Base-by-base conservation (phyloP, 1,139 yeast species). In the Yamadazyma pseudoaaseri region DNA sequence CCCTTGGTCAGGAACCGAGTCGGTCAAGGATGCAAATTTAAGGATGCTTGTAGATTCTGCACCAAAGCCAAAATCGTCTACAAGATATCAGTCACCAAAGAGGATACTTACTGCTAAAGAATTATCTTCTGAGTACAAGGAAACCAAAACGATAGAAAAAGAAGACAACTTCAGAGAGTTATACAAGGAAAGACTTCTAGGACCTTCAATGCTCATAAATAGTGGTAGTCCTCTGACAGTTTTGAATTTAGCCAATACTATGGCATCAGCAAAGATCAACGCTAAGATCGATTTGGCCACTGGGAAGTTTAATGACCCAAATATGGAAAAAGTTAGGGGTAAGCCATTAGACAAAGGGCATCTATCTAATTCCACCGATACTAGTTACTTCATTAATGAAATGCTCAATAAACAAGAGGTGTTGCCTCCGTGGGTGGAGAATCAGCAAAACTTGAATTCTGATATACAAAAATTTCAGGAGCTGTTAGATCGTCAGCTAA, bases 371-470 rank as follows among this genome's bases (percentile, higher is more conserved):
- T 52, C 70, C 26, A 57, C 64, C 6, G 71, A 68, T 41, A 49
- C 70, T 4, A 62, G 59, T 38, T 70, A 65, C 43, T 70, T 70
- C 41, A 56, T 70, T 57, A 69, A 66, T 45, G 69, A 67, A 42
- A 81, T 87, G 31, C 61, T 87, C 39, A 80, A 76, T 44, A 74
- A 76, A 29, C 96, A 87, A 54, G 89, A 86, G 30, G 80, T 85
- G 0, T 65, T 81, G 8, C 96, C 96, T 0, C 94, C 95, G 0
- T 87, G 96, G 96, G 81, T 87, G 20, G 95, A 86, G 48, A 79
- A 75, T 35, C 96, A 87, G 56, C 74, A 78, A 29, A 68, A 73
- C 3, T 70, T 86, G 4, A 73, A 71, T 31, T 43, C 50, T 2
- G 73, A 71, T 23, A 65, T 83, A 4, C 51, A 46, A 1, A 49